Conservation (phyloP, 805 yeast species). For the Lipomyces sp. region DNA sequence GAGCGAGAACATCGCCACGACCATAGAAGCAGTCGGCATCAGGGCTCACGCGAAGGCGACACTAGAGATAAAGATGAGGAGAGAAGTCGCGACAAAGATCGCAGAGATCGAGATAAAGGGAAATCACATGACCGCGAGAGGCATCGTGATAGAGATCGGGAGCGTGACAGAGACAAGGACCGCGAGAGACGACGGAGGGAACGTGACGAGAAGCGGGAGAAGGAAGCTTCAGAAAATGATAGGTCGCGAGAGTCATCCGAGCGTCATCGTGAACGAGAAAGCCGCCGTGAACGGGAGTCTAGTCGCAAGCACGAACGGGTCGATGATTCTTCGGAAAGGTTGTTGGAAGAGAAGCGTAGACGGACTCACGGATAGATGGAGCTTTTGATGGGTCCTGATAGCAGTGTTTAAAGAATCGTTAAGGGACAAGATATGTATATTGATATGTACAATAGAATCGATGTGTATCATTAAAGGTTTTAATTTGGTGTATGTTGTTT, state of each 20-base stretch:
- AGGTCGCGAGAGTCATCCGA: background rate
- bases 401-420: background rate
- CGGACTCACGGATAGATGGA: conserved; percentile 1
- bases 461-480: background rate
- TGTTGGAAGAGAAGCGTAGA: background rate
- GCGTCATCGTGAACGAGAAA: conserved; percentile 4
- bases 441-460: background rate
- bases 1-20: conserved; percentile 6
- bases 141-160: conserved; percentile 7
- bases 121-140: conserved; percentile 2
- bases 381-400: background rate
- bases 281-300: background rate
- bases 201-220: conserved; percentile 19
- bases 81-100: conserved; percentile 15
- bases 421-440: background rate
- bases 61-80: conserved; percentile 33
- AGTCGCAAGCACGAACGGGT: conserved; percentile 23
- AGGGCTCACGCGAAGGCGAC: conserved; percentile 14
- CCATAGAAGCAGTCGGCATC: conserved; percentile 1
- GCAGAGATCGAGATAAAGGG: conserved; percentile 15
- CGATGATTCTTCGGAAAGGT: conserved; percentile 7
- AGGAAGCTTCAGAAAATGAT: background rate
- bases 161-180: conserved; percentile 7
- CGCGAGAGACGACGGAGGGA: conserved; percentile 8
- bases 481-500: too few relatives aligned